Evolutionary conservation across 352 stramenopile species (phyloP).

Genomic region (Sclerospora graminicola): DNA sequence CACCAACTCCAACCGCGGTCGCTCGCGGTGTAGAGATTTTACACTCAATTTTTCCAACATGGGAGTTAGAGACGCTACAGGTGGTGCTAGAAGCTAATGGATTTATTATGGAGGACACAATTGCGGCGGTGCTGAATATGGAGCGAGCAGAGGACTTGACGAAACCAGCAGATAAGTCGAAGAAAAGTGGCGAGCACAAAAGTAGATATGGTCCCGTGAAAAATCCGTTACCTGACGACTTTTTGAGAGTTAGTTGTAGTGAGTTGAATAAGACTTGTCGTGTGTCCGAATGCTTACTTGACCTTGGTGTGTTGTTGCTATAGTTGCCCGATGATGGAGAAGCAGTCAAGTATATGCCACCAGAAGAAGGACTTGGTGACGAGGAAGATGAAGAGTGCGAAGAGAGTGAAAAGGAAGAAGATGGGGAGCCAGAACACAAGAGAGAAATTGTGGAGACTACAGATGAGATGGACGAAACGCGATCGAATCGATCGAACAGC

Average conservation of each 20-base stretch:
- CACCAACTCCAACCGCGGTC: constrained; percentile 37
- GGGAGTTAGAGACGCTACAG: constrained; percentile 52
- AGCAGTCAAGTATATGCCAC: constrained; percentile 6
- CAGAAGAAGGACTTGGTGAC: constrained; percentile 18
- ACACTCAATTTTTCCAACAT: constrained; percentile 74
- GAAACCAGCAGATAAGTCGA: neutral
- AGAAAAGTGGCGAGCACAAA: constrained; percentile 1
- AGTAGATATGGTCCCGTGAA: constrained; percentile 39
- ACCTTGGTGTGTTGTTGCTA: constrained; percentile 2
- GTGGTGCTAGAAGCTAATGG: constrained; percentile 66
- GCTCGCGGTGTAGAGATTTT: constrained; percentile 59
- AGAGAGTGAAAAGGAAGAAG: constrained; percentile 41
- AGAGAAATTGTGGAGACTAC: constrained; percentile 3
- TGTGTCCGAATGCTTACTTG: neutral
- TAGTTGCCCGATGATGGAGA: constrained; percentile 45
- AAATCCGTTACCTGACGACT: constrained; percentile 68
- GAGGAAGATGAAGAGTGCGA: constrained; percentile 33
- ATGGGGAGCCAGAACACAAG: constrained; percentile 41
- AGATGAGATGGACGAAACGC: constrained; percentile 23
- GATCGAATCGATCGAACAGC: constrained; percentile 53
- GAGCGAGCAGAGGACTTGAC: constrained; percentile 35
- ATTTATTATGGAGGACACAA: constrained; percentile 77
- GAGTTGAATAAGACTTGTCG: neutral
- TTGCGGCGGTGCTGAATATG: constrained; percentile 69
- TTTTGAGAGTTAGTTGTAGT: constrained; percentile 39